Evolutionary conservation across 257 asterid species (phyloP), one percentile per base, ranked within the genome.

Genomic region (Solanum pennellii): DNA sequence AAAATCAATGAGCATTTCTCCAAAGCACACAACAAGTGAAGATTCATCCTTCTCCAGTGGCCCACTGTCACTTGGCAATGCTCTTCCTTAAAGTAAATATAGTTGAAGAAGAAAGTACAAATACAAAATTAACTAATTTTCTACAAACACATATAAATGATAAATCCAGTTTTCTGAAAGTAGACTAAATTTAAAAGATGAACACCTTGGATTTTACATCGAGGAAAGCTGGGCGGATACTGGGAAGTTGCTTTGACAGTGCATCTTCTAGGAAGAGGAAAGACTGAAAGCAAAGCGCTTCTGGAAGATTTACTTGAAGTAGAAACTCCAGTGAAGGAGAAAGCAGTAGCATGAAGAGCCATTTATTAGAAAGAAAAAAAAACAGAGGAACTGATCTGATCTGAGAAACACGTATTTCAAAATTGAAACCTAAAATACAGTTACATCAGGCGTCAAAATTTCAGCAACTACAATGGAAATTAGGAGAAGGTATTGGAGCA

Each of bases 1-100:
- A 27, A 97, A 97, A 94, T 96, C 99, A 83, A 97, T 97, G n/a
- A 97, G 92, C 98, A 97, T 93, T 91, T 97, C 99, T 85, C 99
- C 99, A 75, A 97, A 97, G 90, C 99, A 97, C 59, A 97, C 99
- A 88, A 97, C 99, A 20, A 93, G 97, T 80, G 92, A 71, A 59
- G 96, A 91, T 77, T 92, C 97, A 82, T 93, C 94, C 37, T 86
- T 86, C 71, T 93, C 95, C 76, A 91, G 41, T 11, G 90, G 47
- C 86, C 94, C 95, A 65, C 92, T 89, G 10, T 91, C 91, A 80
- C 90, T 92, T 90, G 91, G 88, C 86, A 88, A 83, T 86, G 98
- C 95, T 91, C 90, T 95, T 62, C 93, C 98, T 94, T 85, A 33
- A 80, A 86, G 82, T 47, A 47, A 73, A 23, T 12, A 66, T 0